These are phyloP conservation scores for Arthrobotrys pseudoclavata DNA, from an alignment of 2,329 filamentous ascomycete genomes.

Conservation along the genomic window DNA sequence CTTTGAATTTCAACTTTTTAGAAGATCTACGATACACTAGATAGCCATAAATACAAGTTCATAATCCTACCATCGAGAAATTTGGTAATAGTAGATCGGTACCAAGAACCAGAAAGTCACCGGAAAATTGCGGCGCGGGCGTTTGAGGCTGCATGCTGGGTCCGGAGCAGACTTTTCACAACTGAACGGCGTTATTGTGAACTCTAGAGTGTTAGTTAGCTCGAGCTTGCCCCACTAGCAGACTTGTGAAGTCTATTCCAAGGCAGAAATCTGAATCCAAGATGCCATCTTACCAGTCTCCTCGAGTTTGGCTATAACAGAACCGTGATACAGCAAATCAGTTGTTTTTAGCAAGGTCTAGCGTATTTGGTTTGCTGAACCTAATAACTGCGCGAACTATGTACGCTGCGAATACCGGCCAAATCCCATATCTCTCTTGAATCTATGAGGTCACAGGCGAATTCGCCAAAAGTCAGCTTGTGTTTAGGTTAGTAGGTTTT, in stretches of 20 bases:
- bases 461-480: too few species aligned
- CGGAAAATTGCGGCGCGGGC: background rate
- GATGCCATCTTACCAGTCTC: background rate
- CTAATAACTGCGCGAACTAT: too few species aligned
- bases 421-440: too few species aligned
- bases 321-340: background rate
- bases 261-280: background rate
- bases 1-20: background rate
- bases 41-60: background rate
- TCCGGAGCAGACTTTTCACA: background rate
- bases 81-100: background rate
- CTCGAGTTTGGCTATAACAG: background rate
- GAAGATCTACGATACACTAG: background rate
- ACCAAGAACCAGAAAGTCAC: background rate
- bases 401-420: too few species aligned
- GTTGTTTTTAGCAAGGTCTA: background rate
- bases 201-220: background rate
- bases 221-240: background rate
- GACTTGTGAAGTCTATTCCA: background rate
- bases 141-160: background rate
- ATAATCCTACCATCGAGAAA: background rate
- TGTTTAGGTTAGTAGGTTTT: too few species aligned
- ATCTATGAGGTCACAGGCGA: too few species aligned
- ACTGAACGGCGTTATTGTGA: background rate
- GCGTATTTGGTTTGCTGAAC: background rate